These are phyloP conservation scores for Saccharum officinarum DNA, from an alignment of 176 grass and related monocot genomes.

Conservation along the genomic window DNA sequence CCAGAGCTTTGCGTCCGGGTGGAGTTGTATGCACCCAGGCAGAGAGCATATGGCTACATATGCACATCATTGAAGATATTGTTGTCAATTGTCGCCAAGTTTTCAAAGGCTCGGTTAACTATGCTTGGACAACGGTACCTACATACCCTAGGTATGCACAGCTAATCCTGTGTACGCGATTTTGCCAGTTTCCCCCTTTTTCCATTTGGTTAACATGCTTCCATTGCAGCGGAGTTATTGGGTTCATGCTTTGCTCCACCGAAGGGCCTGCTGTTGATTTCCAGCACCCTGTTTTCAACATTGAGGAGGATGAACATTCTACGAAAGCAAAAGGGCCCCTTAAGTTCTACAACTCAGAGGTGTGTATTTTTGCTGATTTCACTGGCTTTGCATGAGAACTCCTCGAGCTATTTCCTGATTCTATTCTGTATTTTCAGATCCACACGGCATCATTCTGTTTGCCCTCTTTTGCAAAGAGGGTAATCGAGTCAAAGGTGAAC, in stretches of 20 bases:
- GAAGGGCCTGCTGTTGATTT: constrained; percentile 80
- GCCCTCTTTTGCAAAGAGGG: constrained; percentile 90
- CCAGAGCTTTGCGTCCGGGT: constrained; percentile 72
- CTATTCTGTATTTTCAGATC: constrained; percentile 45
- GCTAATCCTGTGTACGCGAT: not conserved
- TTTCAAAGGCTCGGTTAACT: constrained; percentile 91
- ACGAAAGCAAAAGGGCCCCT: constrained; percentile 67
- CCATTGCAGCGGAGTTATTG: constrained; percentile 78
- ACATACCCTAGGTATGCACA: constrained; percentile 84
- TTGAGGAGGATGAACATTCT: constrained; percentile 77
- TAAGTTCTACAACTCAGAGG: constrained; percentile 96
- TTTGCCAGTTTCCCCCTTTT: not conserved
- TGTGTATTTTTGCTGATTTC: constrained; percentile 17
- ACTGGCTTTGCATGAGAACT: not conserved
- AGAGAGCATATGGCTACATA: constrained; percentile 99
- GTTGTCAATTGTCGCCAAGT: constrained; percentile 67
- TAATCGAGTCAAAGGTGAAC: constrained; percentile 59
- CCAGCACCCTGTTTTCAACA: constrained; percentile 63
- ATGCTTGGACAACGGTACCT: constrained; percentile 98
- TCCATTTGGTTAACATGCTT: constrained; percentile 5
- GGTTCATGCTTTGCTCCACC: constrained; percentile 97
- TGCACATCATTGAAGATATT: constrained; percentile 97
- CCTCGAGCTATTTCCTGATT: constrained; percentile 12
- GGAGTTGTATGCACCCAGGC: constrained; percentile 96
- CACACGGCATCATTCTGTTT: constrained; percentile 92